phyloP scores from a whole-genome alignment of 2,329 filamentous ascomycete genomes.

The Camptophora hylomeconis region DNA sequence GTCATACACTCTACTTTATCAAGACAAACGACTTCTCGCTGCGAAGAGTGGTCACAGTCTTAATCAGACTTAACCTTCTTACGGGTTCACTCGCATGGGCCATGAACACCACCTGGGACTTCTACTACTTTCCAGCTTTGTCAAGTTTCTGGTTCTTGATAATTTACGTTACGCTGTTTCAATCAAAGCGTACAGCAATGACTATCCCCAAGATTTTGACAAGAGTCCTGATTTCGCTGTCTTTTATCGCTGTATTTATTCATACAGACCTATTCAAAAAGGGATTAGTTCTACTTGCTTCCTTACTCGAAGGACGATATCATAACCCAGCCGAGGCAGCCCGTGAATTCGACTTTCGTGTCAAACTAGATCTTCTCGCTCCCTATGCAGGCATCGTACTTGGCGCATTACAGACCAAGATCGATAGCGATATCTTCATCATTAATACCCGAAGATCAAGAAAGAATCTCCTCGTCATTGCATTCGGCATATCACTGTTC shows the following conservation, averaged over 20 bases:
- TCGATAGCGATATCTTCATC: too few relatives aligned
- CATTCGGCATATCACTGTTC: constrained; percentile 14
- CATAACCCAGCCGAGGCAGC: too few relatives aligned
- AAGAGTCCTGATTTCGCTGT: too few relatives aligned
- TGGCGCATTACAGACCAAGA: too few relatives aligned
- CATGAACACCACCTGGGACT: constrained; percentile 42
- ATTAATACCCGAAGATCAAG: too few relatives aligned
- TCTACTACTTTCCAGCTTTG: constrained; percentile 48
- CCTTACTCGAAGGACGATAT: too few relatives aligned
- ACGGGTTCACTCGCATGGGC: constrained; percentile 40
- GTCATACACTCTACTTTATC: constrained; percentile 47
- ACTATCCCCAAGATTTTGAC: too few relatives aligned
- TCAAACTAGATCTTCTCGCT: constrained; percentile 41
- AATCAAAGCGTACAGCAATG: constrained; percentile 29
- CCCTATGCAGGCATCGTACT: constrained; percentile 47
- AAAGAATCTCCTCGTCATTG: too few relatives aligned
- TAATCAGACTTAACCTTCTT: constrained; percentile 47
- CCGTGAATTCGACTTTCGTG: constrained; percentile 39
- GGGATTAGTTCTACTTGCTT: constrained; percentile 23
- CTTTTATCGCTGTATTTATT: background rate
- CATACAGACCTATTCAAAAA: constrained; percentile 6
- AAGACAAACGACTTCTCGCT: constrained; percentile 44
- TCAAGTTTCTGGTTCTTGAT: constrained; percentile 51
- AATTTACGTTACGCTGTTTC: constrained; percentile 39
- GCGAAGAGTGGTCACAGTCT: constrained; percentile 36